A percentile compares a stretch with the other conserved stretches of the same genome.
Conservation (phyloP, 441 rosid species). For the Biscutella laevigata region DNA sequence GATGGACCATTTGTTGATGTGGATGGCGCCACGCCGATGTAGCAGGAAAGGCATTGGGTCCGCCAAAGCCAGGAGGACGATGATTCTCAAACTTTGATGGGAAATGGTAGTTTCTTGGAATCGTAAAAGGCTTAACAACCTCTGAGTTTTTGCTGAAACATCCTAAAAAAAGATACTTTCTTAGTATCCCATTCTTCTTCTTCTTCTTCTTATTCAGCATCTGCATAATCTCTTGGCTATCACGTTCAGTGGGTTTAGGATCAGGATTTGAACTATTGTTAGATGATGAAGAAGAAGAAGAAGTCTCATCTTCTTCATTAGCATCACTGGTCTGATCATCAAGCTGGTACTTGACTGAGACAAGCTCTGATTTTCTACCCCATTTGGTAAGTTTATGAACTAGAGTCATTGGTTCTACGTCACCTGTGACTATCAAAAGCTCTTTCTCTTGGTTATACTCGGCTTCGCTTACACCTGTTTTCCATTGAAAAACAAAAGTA, state of each 20-base stretch:
- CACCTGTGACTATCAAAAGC: slow-evolving; percentile 19
- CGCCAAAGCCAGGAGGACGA: background rate
- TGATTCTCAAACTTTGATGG: slow-evolving; percentile 10
- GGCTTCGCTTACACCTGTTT: slow-evolving; percentile 17
- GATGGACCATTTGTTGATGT: background rate
- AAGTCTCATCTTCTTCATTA: background rate
- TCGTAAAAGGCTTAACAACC: background rate
- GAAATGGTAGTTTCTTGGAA: background rate
- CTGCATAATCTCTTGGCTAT: background rate
- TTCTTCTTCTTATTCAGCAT: background rate
- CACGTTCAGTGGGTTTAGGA: background rate
- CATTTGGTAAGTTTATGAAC: slow-evolving; percentile 8
- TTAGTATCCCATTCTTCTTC: background rate
- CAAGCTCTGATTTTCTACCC: slow-evolving; percentile 14
- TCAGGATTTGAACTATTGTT: slow-evolving; percentile 10
- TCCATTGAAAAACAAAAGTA: background rate
- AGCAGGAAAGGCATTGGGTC: background rate
- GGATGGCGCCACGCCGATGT: background rate
- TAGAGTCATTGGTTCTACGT: slow-evolving; percentile 15
- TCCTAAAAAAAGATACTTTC: background rate
- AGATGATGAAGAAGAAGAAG: background rate
- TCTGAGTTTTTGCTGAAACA: slow-evolving; percentile 1
- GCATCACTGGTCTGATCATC: background rate
- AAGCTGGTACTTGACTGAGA: slow-evolving; percentile 7
- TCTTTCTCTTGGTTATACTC: slow-evolving; percentile 14